Base-by-base conservation (phyloP, 805 yeast species). In the Millerozyma acaciae region DNA sequence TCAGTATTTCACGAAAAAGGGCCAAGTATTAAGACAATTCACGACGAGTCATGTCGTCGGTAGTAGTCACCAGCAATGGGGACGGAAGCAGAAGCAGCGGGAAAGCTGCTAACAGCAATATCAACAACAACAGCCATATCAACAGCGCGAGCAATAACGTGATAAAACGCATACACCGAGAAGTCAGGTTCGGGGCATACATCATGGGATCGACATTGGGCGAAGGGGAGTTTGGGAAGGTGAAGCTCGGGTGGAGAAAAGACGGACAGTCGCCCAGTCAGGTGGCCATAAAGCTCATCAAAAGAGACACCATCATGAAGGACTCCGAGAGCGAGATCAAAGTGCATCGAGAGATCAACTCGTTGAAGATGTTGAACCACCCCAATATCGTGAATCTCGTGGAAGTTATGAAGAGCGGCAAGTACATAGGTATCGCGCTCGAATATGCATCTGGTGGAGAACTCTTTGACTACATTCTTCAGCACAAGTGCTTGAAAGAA, bases 401-500 rank as follows among this genome's bases (percentile, higher is more conserved):
- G 44, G 96, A 90, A 52, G 97, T 93, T 15, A 70, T 93, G 56
- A 95, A 89, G 57, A 84, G 86, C 53, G 96, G 94, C 31, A 85
- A 86, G 53, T 90, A 93, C 59, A 89, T 93, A 39, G 98, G 98
- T 15, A 93, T 93, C 16, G 97, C 93, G 2, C 70, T 93, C 37
- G 97, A 93, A 51, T 93, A 90, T 60, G 97, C 97, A 2, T 83
- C 95, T 2, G 97, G 97, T 9, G 98, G 98, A 34, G 98, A 93
- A 58, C 75, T 93, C 40, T 93, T 93, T 53, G 96, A 89, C 55
- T 85, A 89, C 55, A 93, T 93, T 39, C 73, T 88, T 39, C 84
- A 80, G 44, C 87, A 89, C 54, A 78, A 90, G 51, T 80, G 83
- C 54, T 70, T 93, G 39, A 90, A 90, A 53, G 98, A 93, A 52